Evolutionary conservation across 768 basidiomycete species (phyloP).

Genomic region (Guyanaporus albipodus): DNA sequence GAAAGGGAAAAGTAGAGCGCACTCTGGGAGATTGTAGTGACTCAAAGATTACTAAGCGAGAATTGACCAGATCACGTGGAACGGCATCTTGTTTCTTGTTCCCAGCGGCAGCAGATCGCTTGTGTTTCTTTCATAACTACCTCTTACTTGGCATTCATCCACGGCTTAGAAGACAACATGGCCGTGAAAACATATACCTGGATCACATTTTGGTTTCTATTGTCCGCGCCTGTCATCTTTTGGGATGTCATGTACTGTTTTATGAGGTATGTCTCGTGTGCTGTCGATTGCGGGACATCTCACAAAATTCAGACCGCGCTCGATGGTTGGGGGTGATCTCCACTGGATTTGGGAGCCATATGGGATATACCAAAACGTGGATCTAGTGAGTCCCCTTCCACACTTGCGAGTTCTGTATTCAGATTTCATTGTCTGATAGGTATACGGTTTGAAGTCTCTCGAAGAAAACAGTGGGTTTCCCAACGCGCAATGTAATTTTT

Average conservation of each 20-base stretch:
- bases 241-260: constrained; percentile 87
- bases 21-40: too few species aligned
- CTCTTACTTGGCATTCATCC: too few species aligned
- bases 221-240: constrained; percentile 48
- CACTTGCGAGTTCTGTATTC: neutral
- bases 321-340: constrained; percentile 82
- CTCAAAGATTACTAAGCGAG: too few species aligned
- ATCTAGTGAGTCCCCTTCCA: constrained; percentile 32
- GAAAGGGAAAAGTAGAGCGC: too few species aligned
- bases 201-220: constrained; percentile 66
- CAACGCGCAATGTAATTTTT: constrained; percentile 71
- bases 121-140: too few species aligned
- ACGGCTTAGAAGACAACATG: constrained; percentile 36
- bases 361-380: constrained; percentile 67
- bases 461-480: constrained; percentile 72
- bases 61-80: too few species aligned
- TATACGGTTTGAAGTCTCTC: constrained; percentile 72
- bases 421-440: constrained; percentile 35
- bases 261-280: constrained; percentile 47
- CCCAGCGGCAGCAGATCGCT: too few species aligned
- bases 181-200: constrained; percentile 49
- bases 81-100: too few species aligned
- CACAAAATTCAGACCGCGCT: constrained; percentile 58
- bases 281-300: neutral
- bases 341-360: constrained; percentile 94